Conservation (phyloP, 257 asterid genomes). For the Forsythia suspensa region DNA sequence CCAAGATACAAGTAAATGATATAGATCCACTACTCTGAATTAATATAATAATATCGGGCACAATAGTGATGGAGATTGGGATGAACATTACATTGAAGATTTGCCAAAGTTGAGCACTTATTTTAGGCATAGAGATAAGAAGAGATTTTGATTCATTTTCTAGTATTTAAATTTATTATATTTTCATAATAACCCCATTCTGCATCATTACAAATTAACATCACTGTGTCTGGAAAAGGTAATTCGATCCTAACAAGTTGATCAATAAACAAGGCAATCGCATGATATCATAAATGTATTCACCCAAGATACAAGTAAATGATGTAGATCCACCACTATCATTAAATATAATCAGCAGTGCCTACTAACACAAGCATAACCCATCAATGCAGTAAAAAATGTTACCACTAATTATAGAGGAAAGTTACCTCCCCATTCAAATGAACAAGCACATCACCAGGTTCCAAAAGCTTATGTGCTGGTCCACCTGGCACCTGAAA, state of each 20-base stretch:
- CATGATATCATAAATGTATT: neutral
- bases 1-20: constrained; percentile 10
- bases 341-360: constrained; percentile 6
- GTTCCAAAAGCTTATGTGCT: constrained; percentile 87
- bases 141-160: neutral
- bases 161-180: neutral
- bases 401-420: constrained; percentile 2
- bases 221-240: neutral
- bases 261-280: neutral
- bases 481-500: constrained; percentile 97
- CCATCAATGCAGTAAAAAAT: constrained; percentile 10
- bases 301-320: constrained; percentile 10
- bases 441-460: constrained; percentile 94
- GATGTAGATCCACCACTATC: neutral
- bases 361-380: neutral
- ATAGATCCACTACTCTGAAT: neutral
- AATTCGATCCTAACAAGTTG: neutral
- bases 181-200: neutral
- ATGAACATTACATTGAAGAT: neutral
- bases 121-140: neutral
- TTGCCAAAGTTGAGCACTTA: neutral
- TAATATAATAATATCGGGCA: neutral
- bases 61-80: neutral
- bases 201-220: neutral
- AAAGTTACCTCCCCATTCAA: constrained; percentile 87